A percentile compares a stretch with the other conserved stretches of the same genome.
Evolutionary conservation across 352 stramenopile genomes (phyloP).

Genomic region (Phytopythium delawarense): DNA sequence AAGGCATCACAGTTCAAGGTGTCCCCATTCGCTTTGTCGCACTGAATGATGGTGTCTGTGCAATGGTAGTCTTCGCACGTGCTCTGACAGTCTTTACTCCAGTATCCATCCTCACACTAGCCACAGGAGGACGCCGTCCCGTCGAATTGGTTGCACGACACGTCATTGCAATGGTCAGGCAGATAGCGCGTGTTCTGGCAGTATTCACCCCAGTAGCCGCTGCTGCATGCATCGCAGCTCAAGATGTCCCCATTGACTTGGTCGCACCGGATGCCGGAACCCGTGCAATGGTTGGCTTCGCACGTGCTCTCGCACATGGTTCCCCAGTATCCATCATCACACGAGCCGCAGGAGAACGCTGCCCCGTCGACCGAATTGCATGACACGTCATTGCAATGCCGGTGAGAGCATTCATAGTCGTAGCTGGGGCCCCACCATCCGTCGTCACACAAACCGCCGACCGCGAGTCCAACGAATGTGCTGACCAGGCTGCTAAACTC

Average conservation of each 20-base stretch:
- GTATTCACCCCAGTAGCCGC: slow-evolving; percentile 1
- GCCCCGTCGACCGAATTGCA: not conserved
- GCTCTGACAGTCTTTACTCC: not conserved
- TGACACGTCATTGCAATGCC: not conserved
- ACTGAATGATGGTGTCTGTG: not conserved
- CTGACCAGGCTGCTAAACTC: not conserved
- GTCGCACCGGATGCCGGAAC: not conserved
- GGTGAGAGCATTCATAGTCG: not conserved
- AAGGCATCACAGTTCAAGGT: not conserved
- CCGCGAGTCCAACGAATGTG: not conserved
- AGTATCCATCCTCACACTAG: not conserved
- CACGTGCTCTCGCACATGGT: not conserved
- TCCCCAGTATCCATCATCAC: not conserved
- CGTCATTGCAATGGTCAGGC: not conserved
- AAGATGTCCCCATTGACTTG: not conserved
- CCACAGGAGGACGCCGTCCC: not conserved
- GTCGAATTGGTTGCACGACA: not conserved
- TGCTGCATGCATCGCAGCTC: not conserved
- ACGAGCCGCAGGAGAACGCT: not conserved
- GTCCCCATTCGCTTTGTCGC: not conserved
- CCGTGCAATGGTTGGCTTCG: not conserved
- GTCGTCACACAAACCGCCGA: not conserved
- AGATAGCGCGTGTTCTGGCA: not conserved
- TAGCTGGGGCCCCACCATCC: slow-evolving; percentile 1
- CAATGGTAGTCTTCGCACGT: not conserved